These are phyloP conservation scores for Cruciata laevipes DNA, from an alignment of 257 asterid genomes.

Conservation along the genomic window DNA sequence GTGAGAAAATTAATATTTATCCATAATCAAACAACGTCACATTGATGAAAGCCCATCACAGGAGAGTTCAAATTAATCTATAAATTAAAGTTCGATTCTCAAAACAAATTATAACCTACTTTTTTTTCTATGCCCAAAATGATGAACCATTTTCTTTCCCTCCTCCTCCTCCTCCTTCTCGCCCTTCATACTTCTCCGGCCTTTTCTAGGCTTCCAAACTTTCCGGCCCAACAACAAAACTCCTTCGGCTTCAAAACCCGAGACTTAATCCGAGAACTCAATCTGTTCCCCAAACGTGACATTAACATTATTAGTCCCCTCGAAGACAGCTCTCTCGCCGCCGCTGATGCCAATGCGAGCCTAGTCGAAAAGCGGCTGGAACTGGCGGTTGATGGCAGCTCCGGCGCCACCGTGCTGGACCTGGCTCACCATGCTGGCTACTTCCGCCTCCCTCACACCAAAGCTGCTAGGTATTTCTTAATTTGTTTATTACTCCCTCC, in stretches of 20 bases:
- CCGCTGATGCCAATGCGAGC: not conserved
- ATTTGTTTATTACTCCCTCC: too few species aligned
- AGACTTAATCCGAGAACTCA: not conserved
- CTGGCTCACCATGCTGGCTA: conserved; percentile 76
- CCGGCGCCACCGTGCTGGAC: conserved; percentile 35
- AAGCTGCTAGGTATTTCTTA: conserved; percentile 47
- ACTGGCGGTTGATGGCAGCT: conserved; percentile 29
- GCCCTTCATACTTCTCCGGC: not conserved
- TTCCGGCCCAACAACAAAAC: not conserved
- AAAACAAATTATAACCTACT: not conserved
- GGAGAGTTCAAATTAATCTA: not conserved
- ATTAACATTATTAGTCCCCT: too few species aligned
- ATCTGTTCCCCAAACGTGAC: too few species aligned
- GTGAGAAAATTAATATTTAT: too few species aligned
- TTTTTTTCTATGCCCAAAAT: not conserved
- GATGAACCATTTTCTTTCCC: not conserved
- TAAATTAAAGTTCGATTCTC: not conserved
- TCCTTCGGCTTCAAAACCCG: not conserved
- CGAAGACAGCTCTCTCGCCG: not conserved
- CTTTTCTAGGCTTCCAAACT: not conserved
- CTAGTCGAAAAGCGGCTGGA: conserved; percentile 49
- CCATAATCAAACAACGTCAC: too few species aligned
- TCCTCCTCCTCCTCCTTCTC: not conserved
- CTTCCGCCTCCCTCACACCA: too few species aligned
- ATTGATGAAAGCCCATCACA: too few species aligned